Conservation (phyloP, 2,329 filamentous ascomycete species). For the Penicillium sp. region DNA sequence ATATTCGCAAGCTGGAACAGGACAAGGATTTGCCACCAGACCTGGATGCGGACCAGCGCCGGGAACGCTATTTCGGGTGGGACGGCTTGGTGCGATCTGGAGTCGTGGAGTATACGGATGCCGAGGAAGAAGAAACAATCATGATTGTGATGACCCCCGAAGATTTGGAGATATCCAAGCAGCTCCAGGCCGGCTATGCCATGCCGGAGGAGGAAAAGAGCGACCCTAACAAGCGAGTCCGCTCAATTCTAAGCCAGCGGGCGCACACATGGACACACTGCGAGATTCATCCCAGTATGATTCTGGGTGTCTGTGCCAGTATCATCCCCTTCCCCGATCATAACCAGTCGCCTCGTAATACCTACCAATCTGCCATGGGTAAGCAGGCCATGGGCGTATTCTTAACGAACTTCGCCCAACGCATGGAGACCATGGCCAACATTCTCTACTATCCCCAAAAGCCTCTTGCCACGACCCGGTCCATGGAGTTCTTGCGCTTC, state of each 20-base stretch:
- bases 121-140: conserved; percentile 94
- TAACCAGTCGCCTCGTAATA: conserved; percentile 96
- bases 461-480: conserved; percentile 87
- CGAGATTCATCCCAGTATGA: conserved; percentile 99
- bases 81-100: conserved; percentile 75
- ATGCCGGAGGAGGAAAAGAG: conserved; percentile 56
- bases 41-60: conserved; percentile 53
- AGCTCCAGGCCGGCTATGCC: conserved; percentile 60
- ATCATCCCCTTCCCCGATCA: conserved; percentile 99
- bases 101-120: conserved; percentile 92
- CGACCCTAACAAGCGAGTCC: conserved; percentile 79
- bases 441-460: conserved; percentile 99
- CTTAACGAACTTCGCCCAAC: conserved; percentile 90
- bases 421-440: conserved; percentile 99
- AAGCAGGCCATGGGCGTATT: conserved; percentile 99
- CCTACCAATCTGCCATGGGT: conserved; percentile 98
- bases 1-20: conserved; percentile 68
- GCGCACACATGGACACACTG: conserved; percentile 96
- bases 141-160: conserved; percentile 99
- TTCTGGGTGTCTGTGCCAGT: conserved; percentile 94
- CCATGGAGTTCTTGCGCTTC: conserved; percentile 99
- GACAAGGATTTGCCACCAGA: conserved; percentile 62
- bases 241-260: conserved; percentile 77
- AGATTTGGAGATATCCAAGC: conserved; percentile 73
- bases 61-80: conserved; percentile 70